Evolutionary conservation across 768 basidiomycete genomes (phyloP).

Genomic region (Russula lepida): DNA sequence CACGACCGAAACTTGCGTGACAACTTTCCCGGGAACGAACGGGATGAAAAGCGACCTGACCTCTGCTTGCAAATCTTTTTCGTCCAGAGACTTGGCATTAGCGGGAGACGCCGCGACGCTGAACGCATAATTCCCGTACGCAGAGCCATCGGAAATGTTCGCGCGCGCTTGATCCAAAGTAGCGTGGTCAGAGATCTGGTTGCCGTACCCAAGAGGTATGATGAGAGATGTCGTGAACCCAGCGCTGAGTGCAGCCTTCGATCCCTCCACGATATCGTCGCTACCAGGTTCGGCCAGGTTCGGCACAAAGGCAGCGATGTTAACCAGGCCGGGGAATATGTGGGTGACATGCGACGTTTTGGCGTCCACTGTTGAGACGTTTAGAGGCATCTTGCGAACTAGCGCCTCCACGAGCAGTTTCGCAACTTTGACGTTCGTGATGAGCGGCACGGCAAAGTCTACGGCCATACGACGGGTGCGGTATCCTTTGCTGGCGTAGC

Average conservation of each 20-base stretch:
- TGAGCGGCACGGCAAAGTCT: constrained; percentile 93
- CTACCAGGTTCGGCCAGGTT: constrained; percentile 45
- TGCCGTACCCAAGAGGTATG: constrained; percentile 57
- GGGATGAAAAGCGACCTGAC: constrained; percentile 85
- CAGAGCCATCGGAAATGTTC: constrained; percentile 46
- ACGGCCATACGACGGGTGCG: constrained; percentile 97
- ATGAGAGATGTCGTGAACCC: constrained; percentile 86
- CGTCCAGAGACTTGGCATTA: constrained; percentile 57
- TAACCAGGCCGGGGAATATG: constrained; percentile 86
- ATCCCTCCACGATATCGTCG: constrained; percentile 55
- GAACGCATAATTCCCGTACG: constrained; percentile 85
- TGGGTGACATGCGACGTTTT: constrained; percentile 91
- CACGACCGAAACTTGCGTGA: constrained; percentile 60
- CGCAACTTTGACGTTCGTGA: constrained; percentile 98
- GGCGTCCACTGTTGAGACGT: constrained; percentile 84
- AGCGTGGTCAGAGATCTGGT: constrained; percentile 55
- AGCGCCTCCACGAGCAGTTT: constrained; percentile 93
- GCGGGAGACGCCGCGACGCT: constrained; percentile 64
- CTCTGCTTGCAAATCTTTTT: constrained; percentile 62
- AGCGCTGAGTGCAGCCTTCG: constrained; percentile 75
- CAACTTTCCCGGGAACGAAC: constrained; percentile 42
- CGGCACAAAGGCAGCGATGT: constrained; percentile 82
- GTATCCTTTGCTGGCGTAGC: constrained; percentile 95
- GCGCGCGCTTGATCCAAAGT: constrained; percentile 62
- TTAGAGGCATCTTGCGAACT: constrained; percentile 80